Evolutionary conservation across 2,329 filamentous ascomycete genomes (phyloP).

Genomic region (Ophiostoma sp.): DNA sequence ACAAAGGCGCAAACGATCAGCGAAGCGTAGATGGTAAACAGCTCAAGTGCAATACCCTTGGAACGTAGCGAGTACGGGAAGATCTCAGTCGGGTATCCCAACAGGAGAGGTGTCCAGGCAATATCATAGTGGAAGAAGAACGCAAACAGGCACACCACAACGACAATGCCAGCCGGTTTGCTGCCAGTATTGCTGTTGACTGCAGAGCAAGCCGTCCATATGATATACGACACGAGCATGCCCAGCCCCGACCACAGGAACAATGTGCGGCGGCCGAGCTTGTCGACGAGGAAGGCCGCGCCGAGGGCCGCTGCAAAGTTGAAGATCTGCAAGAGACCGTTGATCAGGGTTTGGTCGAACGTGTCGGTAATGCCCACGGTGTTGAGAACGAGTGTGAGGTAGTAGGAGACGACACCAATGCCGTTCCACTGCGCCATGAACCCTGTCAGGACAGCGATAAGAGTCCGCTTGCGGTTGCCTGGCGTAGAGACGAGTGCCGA

Average conservation of each 20-base stretch:
- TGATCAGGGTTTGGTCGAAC: conserved; percentile 26
- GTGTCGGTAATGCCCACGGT: conserved; percentile 32
- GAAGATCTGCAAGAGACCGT: conserved; percentile 22
- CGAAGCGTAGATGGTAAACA: conserved; percentile 30
- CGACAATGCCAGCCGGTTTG: conserved; percentile 40
- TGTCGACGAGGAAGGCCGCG: conserved; percentile 20
- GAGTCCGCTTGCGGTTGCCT: conserved; percentile 21
- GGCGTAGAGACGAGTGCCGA: conserved; percentile 18
- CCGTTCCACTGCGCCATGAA: conserved; percentile 23
- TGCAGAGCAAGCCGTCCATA: conserved; percentile 30
- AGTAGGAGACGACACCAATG: conserved; percentile 36
- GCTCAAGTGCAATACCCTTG: conserved; percentile 32
- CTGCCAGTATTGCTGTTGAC: conserved; percentile 60
- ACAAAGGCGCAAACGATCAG: conserved; percentile 37
- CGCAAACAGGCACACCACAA: conserved; percentile 56
- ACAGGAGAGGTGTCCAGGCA: conserved; percentile 30
- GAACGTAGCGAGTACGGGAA: conserved; percentile 36
- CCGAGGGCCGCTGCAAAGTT: conserved; percentile 25
- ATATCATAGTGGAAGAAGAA: conserved; percentile 58
- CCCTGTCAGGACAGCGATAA: conserved; percentile 17
- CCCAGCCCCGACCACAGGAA: conserved; percentile 57
- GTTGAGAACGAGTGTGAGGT: conserved; percentile 32
- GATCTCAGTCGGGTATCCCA: conserved; percentile 13
- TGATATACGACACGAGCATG: conserved; percentile 29
- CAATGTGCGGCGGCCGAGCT: conserved; percentile 34